Evolutionary conservation across 1,284 basidiomycete genomes (phyloP).

Genomic region (Ceratobasidium papillatum): DNA sequence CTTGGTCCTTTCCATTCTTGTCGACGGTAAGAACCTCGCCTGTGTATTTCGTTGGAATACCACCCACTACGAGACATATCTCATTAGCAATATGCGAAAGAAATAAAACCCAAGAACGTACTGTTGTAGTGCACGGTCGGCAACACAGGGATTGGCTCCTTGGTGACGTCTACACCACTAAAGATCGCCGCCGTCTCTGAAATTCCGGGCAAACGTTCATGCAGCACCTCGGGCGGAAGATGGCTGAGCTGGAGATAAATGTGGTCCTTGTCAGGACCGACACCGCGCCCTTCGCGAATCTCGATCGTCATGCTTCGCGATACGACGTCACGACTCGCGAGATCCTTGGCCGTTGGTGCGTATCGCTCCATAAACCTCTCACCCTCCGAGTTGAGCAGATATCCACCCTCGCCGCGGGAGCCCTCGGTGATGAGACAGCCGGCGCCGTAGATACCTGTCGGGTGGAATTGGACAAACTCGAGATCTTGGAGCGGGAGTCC

Average conservation of each 20-base stretch:
- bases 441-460: slow-evolving; percentile 99
- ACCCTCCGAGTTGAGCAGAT: slow-evolving; percentile 97
- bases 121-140: slow-evolving; percentile 97
- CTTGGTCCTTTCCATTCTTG: slow-evolving; percentile 88
- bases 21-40: slow-evolving; percentile 94
- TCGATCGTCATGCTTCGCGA: slow-evolving; percentile 99
- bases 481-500: slow-evolving; percentile 97
- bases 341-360: slow-evolving; percentile 98
- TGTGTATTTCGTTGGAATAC: slow-evolving; percentile 98
- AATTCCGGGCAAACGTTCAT: slow-evolving; percentile 98
- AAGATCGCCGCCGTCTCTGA: slow-evolving; percentile 99
- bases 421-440: slow-evolving; percentile 99
- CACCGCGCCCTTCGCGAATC: slow-evolving; percentile 98
- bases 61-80: slow-evolving; percentile 77
- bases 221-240: slow-evolving; percentile 93
- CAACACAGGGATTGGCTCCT: slow-evolving; percentile 97
- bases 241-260: slow-evolving; percentile 97
- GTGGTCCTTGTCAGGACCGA: slow-evolving; percentile 99
- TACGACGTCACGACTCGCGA: slow-evolving; percentile 99
- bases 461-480: slow-evolving; percentile 99
- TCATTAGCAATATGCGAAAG: slow-evolving; percentile 45
- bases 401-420: slow-evolving; percentile 99
- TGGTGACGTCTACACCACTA: slow-evolving; percentile 98
- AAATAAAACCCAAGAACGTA: slow-evolving; percentile 55
- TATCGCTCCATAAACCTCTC: slow-evolving; percentile 99